Percentiles rank a stretch among this genome's conserved stretches.
Evolutionary conservation across 805 yeast species (phyloP).

Genomic region (Starmera pachycereana): DNA sequence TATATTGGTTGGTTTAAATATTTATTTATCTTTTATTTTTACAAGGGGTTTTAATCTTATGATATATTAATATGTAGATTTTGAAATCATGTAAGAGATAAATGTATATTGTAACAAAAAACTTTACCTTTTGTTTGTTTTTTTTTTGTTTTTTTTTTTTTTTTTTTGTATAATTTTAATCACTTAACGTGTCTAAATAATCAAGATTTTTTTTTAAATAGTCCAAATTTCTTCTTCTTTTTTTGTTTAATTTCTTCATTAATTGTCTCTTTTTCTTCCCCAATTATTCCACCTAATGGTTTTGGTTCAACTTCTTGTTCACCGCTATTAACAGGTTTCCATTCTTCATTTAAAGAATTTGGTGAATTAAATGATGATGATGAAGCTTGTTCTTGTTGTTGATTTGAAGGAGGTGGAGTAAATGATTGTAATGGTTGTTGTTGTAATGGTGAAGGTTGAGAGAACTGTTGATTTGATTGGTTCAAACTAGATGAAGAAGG

Average conservation of each 20-base stretch:
- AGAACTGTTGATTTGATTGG: neutral
- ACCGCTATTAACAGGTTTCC: neutral
- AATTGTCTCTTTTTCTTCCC: neutral
- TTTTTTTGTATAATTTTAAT: neutral
- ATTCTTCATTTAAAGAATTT: neutral
- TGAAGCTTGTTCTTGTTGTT: neutral
- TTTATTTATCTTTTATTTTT: no score
- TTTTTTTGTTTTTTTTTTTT: neutral
- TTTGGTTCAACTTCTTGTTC: neutral
- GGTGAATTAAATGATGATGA: neutral
- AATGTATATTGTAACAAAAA: no score
- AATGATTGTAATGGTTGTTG: neutral
- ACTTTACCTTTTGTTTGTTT: neutral
- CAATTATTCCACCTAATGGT: conserved; percentile 2
- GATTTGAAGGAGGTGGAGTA: neutral
- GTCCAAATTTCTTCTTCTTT: conserved; percentile 11
- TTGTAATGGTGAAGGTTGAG: neutral
- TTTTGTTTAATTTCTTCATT: neutral
- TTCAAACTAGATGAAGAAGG: neutral
- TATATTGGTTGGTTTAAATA: no score
- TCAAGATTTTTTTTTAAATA: conserved; percentile 7
- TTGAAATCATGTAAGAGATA: no score
- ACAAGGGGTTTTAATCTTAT: neutral
- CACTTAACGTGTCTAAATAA: neutral
- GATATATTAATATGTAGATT: no score